These are phyloP conservation scores for Forsythia viridissima DNA, from an alignment of 257 asterid genomes.

Conservation along the genomic window DNA sequence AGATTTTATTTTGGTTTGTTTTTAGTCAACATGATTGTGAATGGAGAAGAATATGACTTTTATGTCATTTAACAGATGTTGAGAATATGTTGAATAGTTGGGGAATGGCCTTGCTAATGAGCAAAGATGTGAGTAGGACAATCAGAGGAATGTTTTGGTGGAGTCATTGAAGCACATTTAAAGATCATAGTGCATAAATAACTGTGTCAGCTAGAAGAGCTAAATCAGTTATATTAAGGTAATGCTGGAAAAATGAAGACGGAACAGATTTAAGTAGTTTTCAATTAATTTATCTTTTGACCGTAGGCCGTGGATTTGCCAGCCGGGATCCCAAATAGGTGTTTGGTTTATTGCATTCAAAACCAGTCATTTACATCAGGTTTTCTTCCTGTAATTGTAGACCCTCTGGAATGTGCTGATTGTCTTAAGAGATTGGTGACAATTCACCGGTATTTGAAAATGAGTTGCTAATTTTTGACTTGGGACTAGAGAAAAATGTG, in stretches of 20 bases:
- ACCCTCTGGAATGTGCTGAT: not conserved
- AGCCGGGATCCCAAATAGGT: not conserved
- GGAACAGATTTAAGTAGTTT: constrained; percentile 17
- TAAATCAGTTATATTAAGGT: constrained; percentile 4
- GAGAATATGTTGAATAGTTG: not conserved
- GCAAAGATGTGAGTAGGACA: not conserved
- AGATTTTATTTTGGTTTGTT: not conserved
- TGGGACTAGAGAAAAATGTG: no score
- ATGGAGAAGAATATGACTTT: not conserved
- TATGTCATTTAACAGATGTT: not conserved
- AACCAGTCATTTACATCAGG: not conserved
- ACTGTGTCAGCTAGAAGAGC: not conserved
- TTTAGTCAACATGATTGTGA: not conserved
- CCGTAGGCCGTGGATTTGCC: not conserved
- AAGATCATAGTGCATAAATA: not conserved
- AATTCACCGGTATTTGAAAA: not conserved
- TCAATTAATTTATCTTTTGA: not conserved
- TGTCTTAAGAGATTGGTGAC: not conserved
- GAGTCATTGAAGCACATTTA: not conserved
- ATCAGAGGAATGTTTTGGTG: not conserved
- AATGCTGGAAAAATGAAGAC: not conserved
- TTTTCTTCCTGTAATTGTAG: not conserved
- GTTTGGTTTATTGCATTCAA: not conserved
- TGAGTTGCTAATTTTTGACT: not conserved
- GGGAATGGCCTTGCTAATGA: not conserved